Conservation (phyloP, 169 alveolate species). For the Eimeria praecox region DNA sequence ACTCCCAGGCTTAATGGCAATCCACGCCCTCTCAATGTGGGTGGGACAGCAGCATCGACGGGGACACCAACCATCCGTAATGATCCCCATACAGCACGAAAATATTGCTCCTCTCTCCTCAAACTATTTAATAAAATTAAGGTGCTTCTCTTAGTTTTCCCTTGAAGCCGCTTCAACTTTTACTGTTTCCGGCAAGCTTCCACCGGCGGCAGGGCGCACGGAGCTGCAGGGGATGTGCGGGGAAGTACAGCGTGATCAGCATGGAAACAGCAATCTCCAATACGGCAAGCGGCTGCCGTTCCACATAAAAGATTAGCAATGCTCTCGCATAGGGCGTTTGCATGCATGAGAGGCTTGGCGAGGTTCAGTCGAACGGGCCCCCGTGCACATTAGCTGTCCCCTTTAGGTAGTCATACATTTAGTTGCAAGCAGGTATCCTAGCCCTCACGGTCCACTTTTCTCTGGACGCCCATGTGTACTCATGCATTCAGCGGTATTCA, state of each 20-base stretch:
- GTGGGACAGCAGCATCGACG: conserved; percentile 19
- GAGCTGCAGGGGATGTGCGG: neutral
- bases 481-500: neutral
- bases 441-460: neutral
- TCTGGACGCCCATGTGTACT: neutral
- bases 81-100: neutral
- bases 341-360: neutral
- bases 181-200: neutral
- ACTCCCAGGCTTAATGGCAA: neutral
- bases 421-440: neutral
- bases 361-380: neutral
- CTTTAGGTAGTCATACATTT: neutral
- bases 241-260: neutral
- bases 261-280: neutral
- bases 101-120: neutral
- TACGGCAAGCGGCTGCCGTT: neutral
- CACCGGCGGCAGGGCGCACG: neutral
- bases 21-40: neutral
- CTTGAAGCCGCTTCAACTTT: neutral
- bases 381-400: neutral
- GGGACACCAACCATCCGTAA: neutral
- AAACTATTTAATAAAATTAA: neutral
- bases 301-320: neutral
- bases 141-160: neutral
- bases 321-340: neutral